Evolutionary conservation across 2,329 filamentous ascomycete genomes (phyloP), one percentile per base, ranked within the genome.

Genomic region (Apiospora phragmitis): DNA sequence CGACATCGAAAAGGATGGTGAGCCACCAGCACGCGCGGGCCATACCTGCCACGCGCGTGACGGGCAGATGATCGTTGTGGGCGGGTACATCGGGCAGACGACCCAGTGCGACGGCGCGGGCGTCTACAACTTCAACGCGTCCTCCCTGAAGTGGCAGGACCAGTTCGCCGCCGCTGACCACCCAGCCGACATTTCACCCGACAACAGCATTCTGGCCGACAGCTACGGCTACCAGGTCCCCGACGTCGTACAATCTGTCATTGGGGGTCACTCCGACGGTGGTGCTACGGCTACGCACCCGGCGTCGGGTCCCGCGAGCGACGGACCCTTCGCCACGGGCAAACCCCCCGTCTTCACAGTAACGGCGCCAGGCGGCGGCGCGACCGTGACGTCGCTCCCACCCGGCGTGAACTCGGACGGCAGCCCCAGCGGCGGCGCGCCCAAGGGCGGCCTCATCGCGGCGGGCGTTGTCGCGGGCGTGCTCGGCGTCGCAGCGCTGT

Each of bases 91-190:
- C 9, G 90, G 89, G 3, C 80, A 84, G 35, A 82, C 89, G 14
- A 83, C 89, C 11, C 85, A 83, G 4, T 94, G 92, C 78, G 92
- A 94, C 74, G 87, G 82, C 21, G 90, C 90, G 0, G 91, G 91
- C 1, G 85, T 94, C 72, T 94, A 93, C 77, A 88, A 93, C 65
- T 94, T 94, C 80, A 91, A 94, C 79, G 86, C 91, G 42, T 90
- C 89, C 14, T 86, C 84, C 11, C 83, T 94, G 1, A 77, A 86
- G 72, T 94, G 92, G 92, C 84, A 84, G 29, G 86, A 85, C 69
- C 84, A 85, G 26, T 94, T 93, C 81, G 88, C 83, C 5, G 87
- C 91, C 0, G 83, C 89, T 1, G 84, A 84, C 41, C 84, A 85
- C 70, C 81, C 84, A 0, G 78, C 84, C 29, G 84, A 87, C 69